Base-by-base conservation (phyloP, 2,329 filamentous ascomycete genomes). In the Fusarium globosum region DNA sequence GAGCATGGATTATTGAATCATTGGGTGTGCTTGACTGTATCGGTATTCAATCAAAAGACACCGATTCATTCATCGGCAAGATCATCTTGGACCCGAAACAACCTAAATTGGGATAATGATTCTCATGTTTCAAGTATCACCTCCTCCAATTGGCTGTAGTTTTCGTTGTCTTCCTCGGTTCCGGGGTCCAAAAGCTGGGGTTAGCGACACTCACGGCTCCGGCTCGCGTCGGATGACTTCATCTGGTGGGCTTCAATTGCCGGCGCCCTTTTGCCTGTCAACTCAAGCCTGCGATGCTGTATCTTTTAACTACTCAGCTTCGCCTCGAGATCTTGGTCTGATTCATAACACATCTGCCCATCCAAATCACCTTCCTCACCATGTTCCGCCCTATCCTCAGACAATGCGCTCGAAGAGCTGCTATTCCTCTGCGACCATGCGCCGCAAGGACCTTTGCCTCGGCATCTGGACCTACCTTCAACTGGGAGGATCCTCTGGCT, bases 401-500 rank as follows among this genome's bases (percentile, higher is more conserved):
- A 73, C 75, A 76, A 58, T 74, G 78, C 71, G 71, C 73, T 51
- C 75, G 79, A 71, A 77, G 51, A 56, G 68, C 74, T 52, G 68
- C 71, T 23, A 15, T 53, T 61, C 72, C 77, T 41, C 39, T 76
- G 69, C 73, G 76, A 65, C 78, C 77, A 67, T 76, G 72, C 48
- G 77, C 75, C 65, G 74, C 69, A 52, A 77, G 82, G 63, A 75
- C 79, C 70, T 84, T 82, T 71, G 82, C 83, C 48, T 83, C 83
- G 16, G 77, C 80, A 35, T 68, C 76, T 42, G 76, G 76, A 33
- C 77, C 82, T 7, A 74, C 76, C 26, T 98, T 98, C 82, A 91
- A 97, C 82, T 99, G 96, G 96, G 89, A 96, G 81, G 96, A 99
- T 80, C 95, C 96, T 26, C 86, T 99, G 66, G 88, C 88, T 33